Evolutionary conservation across 2,329 filamentous ascomycete species (phyloP), one percentile per base, ranked within the genome.

Genomic region (Pyrenophora tritici-repentis): DNA sequence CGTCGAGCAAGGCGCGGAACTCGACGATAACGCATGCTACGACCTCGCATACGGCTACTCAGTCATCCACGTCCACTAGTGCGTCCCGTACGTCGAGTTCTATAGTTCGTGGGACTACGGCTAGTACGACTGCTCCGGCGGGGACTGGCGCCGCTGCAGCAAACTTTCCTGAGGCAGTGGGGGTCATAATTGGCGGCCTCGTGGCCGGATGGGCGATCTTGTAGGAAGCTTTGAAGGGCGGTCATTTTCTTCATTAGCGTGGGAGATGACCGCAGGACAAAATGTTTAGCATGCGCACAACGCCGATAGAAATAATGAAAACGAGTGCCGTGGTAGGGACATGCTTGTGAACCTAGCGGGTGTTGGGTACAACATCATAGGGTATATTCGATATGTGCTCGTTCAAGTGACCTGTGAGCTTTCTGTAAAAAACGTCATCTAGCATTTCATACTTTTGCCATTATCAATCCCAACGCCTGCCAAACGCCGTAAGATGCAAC

Each of bases 401-500:
- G 35, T 60, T 32, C 33, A 55, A 22, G 31, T 36, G 42, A 45
- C 42, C 34, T 47, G 39, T 44, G 39, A 44, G 22, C 38, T 26
- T 52, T 53, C 41, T 43, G 44, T 50, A 43, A 41, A 51, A 51
- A 45, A 45, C 3, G 26, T 50, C 38, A 33, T 47, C 40, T 47
- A 55, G 48, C 45, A 55, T 36, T 36, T 49, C 53, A 26, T 50
- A 56, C 52, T 61, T 63, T 63, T 58, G 48, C 53, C 54, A 48
- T 35, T 35, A 34, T 53, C 44, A 48, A 47, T 34, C 35, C 41
- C 12, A 65, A 66, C 59, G 61, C 62, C 63, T 46, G 42, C 22
- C 40, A 42, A 66, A 66, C 62, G 62, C 63, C 63, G 45, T 61
- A 51, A 59, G 40, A 63, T 66, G 62, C 61, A 60, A 55, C 42